Evolutionary conservation across 495 filamentous ascomycete genomes (phyloP), one percentile per base, ranked within the genome.

Genomic region (Lindgomyces ingoldianus): DNA sequence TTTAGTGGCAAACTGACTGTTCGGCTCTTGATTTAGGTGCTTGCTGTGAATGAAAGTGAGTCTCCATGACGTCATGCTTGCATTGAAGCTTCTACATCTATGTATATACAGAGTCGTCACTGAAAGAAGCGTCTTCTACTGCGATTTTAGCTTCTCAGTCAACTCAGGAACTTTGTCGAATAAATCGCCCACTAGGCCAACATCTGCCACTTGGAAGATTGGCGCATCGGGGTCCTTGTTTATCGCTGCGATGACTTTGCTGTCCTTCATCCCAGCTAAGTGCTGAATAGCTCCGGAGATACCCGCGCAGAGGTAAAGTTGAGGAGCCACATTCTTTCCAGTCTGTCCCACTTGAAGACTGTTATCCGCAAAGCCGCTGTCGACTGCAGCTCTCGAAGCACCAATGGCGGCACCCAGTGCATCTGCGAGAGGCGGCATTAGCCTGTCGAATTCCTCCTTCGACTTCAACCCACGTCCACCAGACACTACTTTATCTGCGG

Each of bases 191-290:
- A 97, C 91, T 39, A 98, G 79, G 11, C 94, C 94, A 48, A 97
- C 91, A 75, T 98, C 94, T 22, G 94, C 95, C 64, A 98, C 84
- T 77, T 98, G 95, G 83, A 98, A 98, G 65, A 98, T 98, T 1
- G 94, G 94, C 55, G 93, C 94, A 77, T 98, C 94, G 1, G 85
- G 80, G 71, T 98, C 94, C 81, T 98, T 98, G 81, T 98, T 98
- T 74, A 98, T 98, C 27, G 90, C 91, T 39, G 92, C 95, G 82
- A 98, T 98, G 63, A 98, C 95, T 82, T 98, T 98, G 81, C 91
- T 96, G 74, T 98, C 94, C 84, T 98, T 98, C 94, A 98, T 98
- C 73, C 94, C 94, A 44, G 95, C 95, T 77, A 98, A 79, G 83
- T 98, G 94, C 78, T 98, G 94, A 66, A 98, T 98, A 22, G 94